A percentile compares a stretch with the other conserved stretches of the same genome.
These are phyloP conservation scores for Mallotus nudiflorus DNA, from an alignment of 345 rosid species.

Conservation along the genomic window DNA sequence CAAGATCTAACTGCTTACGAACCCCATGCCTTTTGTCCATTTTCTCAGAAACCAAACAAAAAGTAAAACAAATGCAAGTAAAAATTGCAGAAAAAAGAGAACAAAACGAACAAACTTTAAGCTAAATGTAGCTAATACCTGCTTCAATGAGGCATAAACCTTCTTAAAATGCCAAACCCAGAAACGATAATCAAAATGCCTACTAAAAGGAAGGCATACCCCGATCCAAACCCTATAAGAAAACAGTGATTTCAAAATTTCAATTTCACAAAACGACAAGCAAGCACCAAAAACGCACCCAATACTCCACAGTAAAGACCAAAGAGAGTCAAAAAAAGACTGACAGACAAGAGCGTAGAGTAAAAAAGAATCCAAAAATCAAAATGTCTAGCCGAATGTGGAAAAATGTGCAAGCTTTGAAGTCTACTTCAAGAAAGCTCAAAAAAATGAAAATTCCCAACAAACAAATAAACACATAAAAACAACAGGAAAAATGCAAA, in stretches of 20 bases:
- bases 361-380: slow-evolving; percentile 34
- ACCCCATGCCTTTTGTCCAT: background rate
- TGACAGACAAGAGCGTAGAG: slow-evolving; percentile 23
- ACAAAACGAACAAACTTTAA: background rate
- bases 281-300: slow-evolving; percentile 11
- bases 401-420: slow-evolving; percentile 7
- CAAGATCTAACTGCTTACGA: slow-evolving; percentile 25
- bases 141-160: slow-evolving; percentile 22
- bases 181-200: slow-evolving; percentile 26
- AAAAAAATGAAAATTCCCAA: background rate
- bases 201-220: slow-evolving; percentile 9
- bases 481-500: background rate
- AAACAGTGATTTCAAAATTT: slow-evolving; percentile 24
- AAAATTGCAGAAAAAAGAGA: background rate
- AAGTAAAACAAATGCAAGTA: background rate
- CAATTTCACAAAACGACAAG: slow-evolving; percentile 30
- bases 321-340: slow-evolving; percentile 22
- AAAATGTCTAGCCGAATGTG: slow-evolving; percentile 13
- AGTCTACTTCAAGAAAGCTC: background rate
- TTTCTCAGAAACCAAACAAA: slow-evolving; percentile 22
- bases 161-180: slow-evolving; percentile 20
- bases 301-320: slow-evolving; percentile 19
- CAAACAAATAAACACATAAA: background rate
- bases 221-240: slow-evolving; percentile 46
- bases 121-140: slow-evolving; percentile 34